Percentiles rank a stretch among this genome's conserved stretches.
Evolutionary conservation across 495 filamentous ascomycete species (phyloP).

Genomic region (Endocarpon pusillum): DNA sequence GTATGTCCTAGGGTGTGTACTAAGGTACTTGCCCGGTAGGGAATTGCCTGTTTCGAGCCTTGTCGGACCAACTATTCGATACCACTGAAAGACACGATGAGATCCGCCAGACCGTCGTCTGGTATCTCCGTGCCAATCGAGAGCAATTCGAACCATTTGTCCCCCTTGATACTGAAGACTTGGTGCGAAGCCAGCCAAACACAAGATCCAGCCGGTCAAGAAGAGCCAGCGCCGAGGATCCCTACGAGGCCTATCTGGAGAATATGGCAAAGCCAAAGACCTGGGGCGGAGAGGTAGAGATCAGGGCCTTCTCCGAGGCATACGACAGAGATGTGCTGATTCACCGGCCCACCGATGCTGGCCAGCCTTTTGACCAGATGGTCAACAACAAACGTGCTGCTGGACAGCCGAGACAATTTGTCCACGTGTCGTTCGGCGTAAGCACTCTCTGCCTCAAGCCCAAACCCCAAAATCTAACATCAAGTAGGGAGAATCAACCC

Average conservation of each 20-base stretch:
- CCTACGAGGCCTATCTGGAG: not conserved
- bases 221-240: not conserved
- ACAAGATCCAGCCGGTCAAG: not conserved
- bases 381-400: not conserved
- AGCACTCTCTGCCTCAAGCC: no score
- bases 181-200: not conserved
- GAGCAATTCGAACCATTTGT: not conserved
- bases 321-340: not conserved
- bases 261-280: not conserved
- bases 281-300: not conserved
- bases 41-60: not conserved
- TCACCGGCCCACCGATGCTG: not conserved
- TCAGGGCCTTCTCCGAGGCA: constrained; percentile 1
- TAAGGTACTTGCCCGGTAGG: not conserved
- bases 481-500: no score
- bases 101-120: not conserved
- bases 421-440: constrained; percentile 1
- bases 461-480: no score
- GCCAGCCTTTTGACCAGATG: not conserved
- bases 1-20: no score
- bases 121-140: not conserved
- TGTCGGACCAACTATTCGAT: not conserved
- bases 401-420: not conserved
- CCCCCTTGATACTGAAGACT: not conserved
- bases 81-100: not conserved